Evolutionary conservation across 495 filamentous ascomycete genomes (phyloP), one percentile per base, ranked within the genome.

Genomic region (Daldinia decipiens): DNA sequence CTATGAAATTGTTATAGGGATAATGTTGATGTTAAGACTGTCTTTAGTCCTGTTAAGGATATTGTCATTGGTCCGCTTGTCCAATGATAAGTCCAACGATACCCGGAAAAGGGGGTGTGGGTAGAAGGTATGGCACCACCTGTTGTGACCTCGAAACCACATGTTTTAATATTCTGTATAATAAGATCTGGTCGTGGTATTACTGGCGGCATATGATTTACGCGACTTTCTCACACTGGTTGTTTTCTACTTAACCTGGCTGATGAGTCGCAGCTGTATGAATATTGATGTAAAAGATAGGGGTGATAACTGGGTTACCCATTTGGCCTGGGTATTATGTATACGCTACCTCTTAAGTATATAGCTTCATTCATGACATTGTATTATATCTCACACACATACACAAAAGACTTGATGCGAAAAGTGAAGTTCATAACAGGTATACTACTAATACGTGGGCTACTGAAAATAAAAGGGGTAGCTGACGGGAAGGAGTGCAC

Each of bases 21-120:
- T 32, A 32, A 32, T 9, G 6, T 80, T 17, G 80, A 82, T 61
- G 60, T 68, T n/a, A 75, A 73, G 15, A 70, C 36, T 9, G 67
- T 61, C 13, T 40, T 63, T 17, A 21, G 43, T 24, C 19, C 43
- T 24, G 43, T 47, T 2, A 47, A 47, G 19, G 19, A 47, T 47
- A 47, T 47, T 13, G 19, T 47, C 43, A 47, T 24, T 5, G 43
- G 43, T 21, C 43, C 19, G 43, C 43, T 47, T 21, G 43, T 47
- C 43, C 9, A 47, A 47, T 13, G 43, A 24, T 21, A 47, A 24
- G 19, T 47, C 3, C 9, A 24, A 11, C 17, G 9, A 12, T 26
- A 24, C 43, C 19, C 43, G 19, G 9, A 47, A 24, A 24, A n/a
- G 43, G 43, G 43, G 43, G 43, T 24, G 19, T 47, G 19, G 43